Evolutionary conservation across 768 basidiomycete species (phyloP), one percentile per base, ranked within the genome.

Genomic region (Clavaria fumosa): DNA sequence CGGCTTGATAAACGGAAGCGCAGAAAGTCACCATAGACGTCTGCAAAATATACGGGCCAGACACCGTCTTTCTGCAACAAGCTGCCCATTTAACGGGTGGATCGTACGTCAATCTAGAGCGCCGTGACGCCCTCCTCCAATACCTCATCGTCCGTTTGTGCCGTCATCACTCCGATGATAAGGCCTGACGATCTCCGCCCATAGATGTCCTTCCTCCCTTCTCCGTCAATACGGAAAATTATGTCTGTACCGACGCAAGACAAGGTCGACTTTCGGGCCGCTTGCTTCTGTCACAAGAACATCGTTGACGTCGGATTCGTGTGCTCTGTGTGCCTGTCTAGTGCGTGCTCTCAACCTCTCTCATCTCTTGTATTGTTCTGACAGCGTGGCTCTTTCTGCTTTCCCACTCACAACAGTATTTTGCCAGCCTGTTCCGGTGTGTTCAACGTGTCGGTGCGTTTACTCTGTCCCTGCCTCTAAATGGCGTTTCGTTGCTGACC

Each of bases 11-110:
- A 42, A 4, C 33, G 31, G 30, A 31, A 23, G 26, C 18, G 28
- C 53, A 96, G 93, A 91, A 86, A 76, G 83, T 93, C 14, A 85
- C 84, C 2, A 93, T 99, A 50, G 95, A 99, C 52, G 85, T 95
- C 10, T 84, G 90, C 58, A 93, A 96, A 52, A 61, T 97, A 23
- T 81, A 74, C 49, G 85, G 85, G 2, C 68, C 79, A 40, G 86
- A 95, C 42, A 79, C 88, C 23, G 86, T 95, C 33, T 99, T 97
- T 54, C 70, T 99, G 23, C 95, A 97, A 54, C 95, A 99, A 60
- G 93, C 95, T 3, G 79, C 89, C 2, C 89, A 99, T 53, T 64
- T 99, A 23, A 97, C 95, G 1, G 82, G 83, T 7, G 95, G 95
- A 26, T 79, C 89, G 18, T 99, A 96, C 57, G 83, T 91, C 42